Evolutionary conservation across 768 basidiomycete species (phyloP).

Genomic region (Lactifluus pinguis): DNA sequence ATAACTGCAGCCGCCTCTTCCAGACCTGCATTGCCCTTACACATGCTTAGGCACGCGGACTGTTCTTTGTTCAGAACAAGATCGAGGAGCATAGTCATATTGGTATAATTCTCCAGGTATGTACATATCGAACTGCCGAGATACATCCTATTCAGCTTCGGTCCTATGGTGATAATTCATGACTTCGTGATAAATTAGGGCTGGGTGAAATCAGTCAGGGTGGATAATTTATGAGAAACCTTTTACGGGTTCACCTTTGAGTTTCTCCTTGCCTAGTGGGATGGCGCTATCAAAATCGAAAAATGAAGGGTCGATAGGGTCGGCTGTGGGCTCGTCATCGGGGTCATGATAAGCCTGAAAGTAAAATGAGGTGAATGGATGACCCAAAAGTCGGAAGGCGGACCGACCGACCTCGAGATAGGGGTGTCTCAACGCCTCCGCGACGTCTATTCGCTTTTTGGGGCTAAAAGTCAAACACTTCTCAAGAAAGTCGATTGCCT

Average conservation of each 20-base stretch:
- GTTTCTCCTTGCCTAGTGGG: slow-evolving; percentile 52
- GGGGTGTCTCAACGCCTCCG: slow-evolving; percentile 81
- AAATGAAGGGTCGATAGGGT: slow-evolving; percentile 64
- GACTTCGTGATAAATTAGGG: slow-evolving; percentile 19
- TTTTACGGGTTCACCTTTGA: slow-evolving; percentile 44
- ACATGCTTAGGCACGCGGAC: neutral
- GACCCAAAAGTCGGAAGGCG: neutral
- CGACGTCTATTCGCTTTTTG: slow-evolving; percentile 78
- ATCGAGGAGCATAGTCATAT: slow-evolving; percentile 1
- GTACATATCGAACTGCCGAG: neutral
- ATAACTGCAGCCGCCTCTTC: neutral
- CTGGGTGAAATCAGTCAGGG: neutral
- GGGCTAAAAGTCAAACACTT: slow-evolving; percentile 81
- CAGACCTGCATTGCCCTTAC: neutral
- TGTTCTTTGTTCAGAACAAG: neutral
- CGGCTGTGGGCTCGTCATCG: slow-evolving; percentile 79
- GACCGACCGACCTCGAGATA: slow-evolving; percentile 61
- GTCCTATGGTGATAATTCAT: neutral
- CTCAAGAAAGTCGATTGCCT: slow-evolving; percentile 73
- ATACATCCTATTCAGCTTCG: slow-evolving; percentile 10
- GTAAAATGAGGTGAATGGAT: neutral
- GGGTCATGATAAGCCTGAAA: slow-evolving; percentile 78
- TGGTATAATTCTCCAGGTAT: slow-evolving; percentile 13
- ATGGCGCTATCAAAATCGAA: slow-evolving; percentile 77
- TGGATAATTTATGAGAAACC: neutral